Base-by-base conservation (phyloP, 257 asterid species). In the Cynanchum wilfordii region DNA sequence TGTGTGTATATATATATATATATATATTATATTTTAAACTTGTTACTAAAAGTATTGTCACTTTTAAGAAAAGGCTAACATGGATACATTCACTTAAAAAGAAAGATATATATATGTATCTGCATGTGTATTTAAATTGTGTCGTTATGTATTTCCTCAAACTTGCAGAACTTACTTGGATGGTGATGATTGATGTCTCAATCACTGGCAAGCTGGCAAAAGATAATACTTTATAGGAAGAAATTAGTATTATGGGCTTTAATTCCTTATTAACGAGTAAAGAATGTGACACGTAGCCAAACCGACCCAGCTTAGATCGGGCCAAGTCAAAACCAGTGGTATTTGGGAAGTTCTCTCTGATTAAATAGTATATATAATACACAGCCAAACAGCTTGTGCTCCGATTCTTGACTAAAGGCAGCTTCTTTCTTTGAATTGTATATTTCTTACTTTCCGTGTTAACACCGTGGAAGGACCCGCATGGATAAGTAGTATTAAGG, bases 151-250 rank as follows among this genome's bases (percentile, higher is more conserved):
- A 10, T 47, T 47, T 47, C 1, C 16, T 1, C 17, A 10, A 47
- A 6, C 44, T 38, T 38, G 45, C 47, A 12, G 64, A 24, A 57
- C n/a, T 58, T 29, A n/a, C 19, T 25, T 2, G 65, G 65, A 12
- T 11, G 20, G 40, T 27, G n/a, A 13, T 27, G 29, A 25, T 58
- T 27, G 29, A 9, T 25, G 0, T 58, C 36, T 25, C 44, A 60
- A 60, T 60, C 19, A 60, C 7, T 60, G 44, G 44, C 45, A 60
- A 60, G 44, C 67, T 29, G 67, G 22, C 67, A 60, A 60, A 60
- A 60, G 11, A 27, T 8, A 22, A 15, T 30, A 4, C 16, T 4
- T 30, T 5, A 3, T 0, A 25, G 20, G 40, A 58, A 58, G 20
- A 25, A 25, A 58, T 0, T 58, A 27, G 4, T 12, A 11, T 50